phyloP scores from a whole-genome alignment of 441 rosid genomes.

The Erysimum cheiri region DNA sequence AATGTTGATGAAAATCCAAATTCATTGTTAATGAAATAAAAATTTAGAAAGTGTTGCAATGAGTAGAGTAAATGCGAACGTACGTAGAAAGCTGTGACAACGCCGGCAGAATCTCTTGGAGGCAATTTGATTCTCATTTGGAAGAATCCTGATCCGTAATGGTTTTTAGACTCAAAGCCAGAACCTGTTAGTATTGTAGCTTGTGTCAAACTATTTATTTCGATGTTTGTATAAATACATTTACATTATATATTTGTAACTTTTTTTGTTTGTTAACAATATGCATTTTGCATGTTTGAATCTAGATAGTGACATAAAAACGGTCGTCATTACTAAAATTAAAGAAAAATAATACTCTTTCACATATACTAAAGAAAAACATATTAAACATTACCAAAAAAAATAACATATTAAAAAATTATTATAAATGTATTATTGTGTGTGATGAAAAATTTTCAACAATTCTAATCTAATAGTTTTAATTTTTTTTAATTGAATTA shows the following conservation, averaged over 20 bases:
- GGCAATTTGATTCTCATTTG: slow-evolving; percentile 83
- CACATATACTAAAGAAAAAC: no score
- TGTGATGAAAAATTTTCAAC: no score
- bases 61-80: slow-evolving; percentile 2
- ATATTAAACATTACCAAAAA: no score
- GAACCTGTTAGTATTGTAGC: slow-evolving; percentile 48
- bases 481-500: no score
- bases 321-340: no score
- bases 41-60: background rate
- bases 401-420: no score
- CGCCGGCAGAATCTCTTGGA: slow-evolving; percentile 73
- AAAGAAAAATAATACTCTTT: no score
- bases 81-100: slow-evolving; percentile 75
- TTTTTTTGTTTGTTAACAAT: background rate
- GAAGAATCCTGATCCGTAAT: slow-evolving; percentile 80
- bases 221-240: background rate
- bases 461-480: no score
- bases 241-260: background rate
- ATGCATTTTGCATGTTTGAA: background rate
- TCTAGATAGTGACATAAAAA: background rate
- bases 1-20: background rate
- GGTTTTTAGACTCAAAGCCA: slow-evolving; percentile 73
- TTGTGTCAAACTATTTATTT: background rate
- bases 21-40: background rate
- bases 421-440: no score